A percentile compares a stretch with the other conserved stretches of the same genome.
Conservation (phyloP, 345 rosid species). For the Trapa bicornis region DNA sequence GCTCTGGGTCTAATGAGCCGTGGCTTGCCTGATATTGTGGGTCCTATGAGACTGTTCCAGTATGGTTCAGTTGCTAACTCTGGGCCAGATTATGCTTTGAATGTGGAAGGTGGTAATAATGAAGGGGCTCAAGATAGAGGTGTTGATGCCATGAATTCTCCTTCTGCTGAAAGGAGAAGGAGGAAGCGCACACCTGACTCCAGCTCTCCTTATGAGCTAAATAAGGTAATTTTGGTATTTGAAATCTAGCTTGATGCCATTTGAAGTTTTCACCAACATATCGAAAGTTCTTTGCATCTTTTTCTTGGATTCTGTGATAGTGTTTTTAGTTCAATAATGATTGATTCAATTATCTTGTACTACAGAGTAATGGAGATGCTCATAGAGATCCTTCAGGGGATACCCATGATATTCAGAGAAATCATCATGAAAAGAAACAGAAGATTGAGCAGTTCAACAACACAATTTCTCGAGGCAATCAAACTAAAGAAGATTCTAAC, state of each 20-base stretch:
- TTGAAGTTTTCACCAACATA: background rate
- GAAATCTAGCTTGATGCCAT: background rate
- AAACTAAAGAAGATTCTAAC: slow-evolving; percentile 45
- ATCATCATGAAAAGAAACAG: slow-evolving; percentile 51
- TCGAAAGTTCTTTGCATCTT: background rate
- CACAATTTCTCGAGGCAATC: slow-evolving; percentile 40
- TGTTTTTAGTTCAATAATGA: background rate
- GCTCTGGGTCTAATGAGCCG: slow-evolving; percentile 46
- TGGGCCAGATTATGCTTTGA: slow-evolving; percentile 24
- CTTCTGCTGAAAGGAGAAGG: slow-evolving; percentile 46
- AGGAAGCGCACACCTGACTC: slow-evolving; percentile 32
- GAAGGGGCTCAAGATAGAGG: slow-evolving; percentile 33
- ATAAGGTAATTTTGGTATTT: slow-evolving; percentile 34
- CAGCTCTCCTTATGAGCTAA: slow-evolving; percentile 26
- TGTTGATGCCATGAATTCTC: slow-evolving; percentile 23
- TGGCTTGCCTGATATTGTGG: slow-evolving; percentile 46
- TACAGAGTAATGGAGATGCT: slow-evolving; percentile 40
- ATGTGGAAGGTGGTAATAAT: slow-evolving; percentile 23
- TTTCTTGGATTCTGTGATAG: background rate
- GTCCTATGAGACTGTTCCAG: slow-evolving; percentile 30
- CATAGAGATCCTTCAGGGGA: slow-evolving; percentile 37
- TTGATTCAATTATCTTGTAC: slow-evolving; percentile 8
- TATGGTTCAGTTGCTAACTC: slow-evolving; percentile 23
- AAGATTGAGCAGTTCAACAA: slow-evolving; percentile 33
- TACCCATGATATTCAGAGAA: slow-evolving; percentile 23